These are phyloP conservation scores for Scenedesmus sp. DNA, from an alignment of 163 green algal genomes.

Conservation along the genomic window DNA sequence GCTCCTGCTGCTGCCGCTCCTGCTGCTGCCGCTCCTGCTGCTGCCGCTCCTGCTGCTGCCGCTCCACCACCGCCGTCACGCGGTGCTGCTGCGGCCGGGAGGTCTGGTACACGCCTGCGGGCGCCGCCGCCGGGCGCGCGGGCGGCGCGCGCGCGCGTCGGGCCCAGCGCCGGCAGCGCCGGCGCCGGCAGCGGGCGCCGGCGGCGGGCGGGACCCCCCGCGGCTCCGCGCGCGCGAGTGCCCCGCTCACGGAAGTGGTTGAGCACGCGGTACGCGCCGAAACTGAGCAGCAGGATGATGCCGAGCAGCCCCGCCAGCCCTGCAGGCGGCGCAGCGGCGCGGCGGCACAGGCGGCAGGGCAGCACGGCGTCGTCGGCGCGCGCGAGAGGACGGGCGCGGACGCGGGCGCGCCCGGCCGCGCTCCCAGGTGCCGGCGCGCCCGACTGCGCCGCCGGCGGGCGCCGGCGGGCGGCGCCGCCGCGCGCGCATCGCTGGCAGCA, in stretches of 20 bases:
- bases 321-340: not conserved
- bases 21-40: slow-evolving; percentile 5
- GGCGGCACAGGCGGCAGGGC: not conserved
- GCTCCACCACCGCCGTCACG: not conserved
- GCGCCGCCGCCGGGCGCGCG: no score
- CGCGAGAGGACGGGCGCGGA: not conserved
- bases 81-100: not conserved
- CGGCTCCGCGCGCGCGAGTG: no score
- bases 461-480: no score
- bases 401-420: not conserved
- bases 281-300: slow-evolving; percentile 41
- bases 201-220: no score
- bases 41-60: slow-evolving; percentile 19
- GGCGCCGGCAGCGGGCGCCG: no score
- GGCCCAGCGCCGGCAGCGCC: no score
- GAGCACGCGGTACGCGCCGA: slow-evolving; percentile 42
- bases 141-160: no score
- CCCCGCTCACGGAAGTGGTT: slow-evolving; percentile 31
- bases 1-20: slow-evolving; percentile 20
- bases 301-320: slow-evolving; percentile 30
- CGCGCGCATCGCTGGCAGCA: not conserved
- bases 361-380: not conserved
- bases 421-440: no score
- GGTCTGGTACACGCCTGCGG: slow-evolving; percentile 41
- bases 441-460: no score